Base-by-base conservation (phyloP, 2,329 filamentous ascomycete genomes). In the Aspergillus sergii region DNA sequence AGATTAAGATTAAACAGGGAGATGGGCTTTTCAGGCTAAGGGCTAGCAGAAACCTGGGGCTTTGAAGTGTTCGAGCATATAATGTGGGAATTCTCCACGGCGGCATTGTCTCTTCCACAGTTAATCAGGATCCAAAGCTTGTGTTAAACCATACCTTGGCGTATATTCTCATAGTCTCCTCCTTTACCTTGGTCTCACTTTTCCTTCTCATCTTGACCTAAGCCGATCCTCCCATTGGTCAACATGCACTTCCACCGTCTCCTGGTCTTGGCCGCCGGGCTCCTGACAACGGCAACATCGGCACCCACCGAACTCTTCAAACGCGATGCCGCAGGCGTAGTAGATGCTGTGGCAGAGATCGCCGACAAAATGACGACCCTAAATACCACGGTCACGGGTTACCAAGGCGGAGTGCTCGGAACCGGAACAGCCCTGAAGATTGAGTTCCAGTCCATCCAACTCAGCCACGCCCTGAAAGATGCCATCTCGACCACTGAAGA, bases 391-490 rank as follows among this genome's bases (percentile, higher is more conserved):
- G 64, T 71, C 5, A 67, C 59, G 32, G 23, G 32, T 57, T 71
- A 69, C 61, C 16, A 34, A 2, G 68, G 69, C 53, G 64, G 66
- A 2, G 7, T 68, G 30, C 57, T 57, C 5, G 66, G 64, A 28
- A 67, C 66, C 3, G 7, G 64, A 19, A 62, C 51, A 0, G 66
- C 69, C 0, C 60, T 71, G 0, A 60, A 71, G 36, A 71, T 71
- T 55, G 61, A 69, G 54, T 53, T 59, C 30, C 55, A 67, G 50
- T 58, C 63, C 5, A 53, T 64, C 41, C 56, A 59, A 3, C 48
- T 69, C 4, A 57, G 50, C 39, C 56, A 64, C 53, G 58, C 58
- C 45, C 63, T 69, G 2, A 55, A 63, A n/a, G 39, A 57, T 26
- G 68, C 57, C 2, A 61, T 69, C 28, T 28, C 21, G 0, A 39